A percentile compares a stretch with the other conserved stretches of the same genome.
phyloP scores from a whole-genome alignment of 768 basidiomycete genomes.

The Mycena latifolia region DNA sequence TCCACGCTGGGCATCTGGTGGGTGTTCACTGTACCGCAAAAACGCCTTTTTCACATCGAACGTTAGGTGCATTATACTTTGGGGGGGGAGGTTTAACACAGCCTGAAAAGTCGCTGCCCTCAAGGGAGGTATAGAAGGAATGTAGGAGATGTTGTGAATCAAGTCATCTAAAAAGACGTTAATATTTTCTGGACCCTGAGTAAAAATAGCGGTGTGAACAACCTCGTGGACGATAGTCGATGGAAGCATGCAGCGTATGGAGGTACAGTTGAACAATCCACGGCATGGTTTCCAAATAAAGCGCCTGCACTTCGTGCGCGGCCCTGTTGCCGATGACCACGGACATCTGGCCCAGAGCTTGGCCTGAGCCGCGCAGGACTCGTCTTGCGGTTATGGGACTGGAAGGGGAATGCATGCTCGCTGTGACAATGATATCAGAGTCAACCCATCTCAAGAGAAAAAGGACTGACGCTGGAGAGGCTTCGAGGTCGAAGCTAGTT shows the following conservation, averaged over 20 bases:
- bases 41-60: slow-evolving; percentile 88
- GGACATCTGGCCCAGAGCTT: slow-evolving; percentile 75
- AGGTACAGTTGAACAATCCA: slow-evolving; percentile 92
- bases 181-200: too few relatives aligned
- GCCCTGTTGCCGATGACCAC: slow-evolving; percentile 74
- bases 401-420: neutral
- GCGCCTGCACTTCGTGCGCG: slow-evolving; percentile 54
- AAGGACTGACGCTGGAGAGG: neutral
- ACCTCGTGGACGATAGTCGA: slow-evolving; percentile 63
- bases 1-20: slow-evolving; percentile 93
- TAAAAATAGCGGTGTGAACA: too few relatives aligned
- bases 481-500: neutral
- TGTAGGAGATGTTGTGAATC: slow-evolving; percentile 74
- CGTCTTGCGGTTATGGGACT: slow-evolving; percentile 61
- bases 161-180: slow-evolving; percentile 62
- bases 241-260: slow-evolving; percentile 72
- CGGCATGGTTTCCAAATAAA: slow-evolving; percentile 93
- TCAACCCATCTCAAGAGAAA: neutral
- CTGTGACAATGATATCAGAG: neutral
- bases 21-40: slow-evolving; percentile 94
- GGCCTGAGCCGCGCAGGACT: slow-evolving; percentile 77
- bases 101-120: slow-evolving; percentile 83
- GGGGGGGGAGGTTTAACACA: slow-evolving; percentile 76
- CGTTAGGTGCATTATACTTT: slow-evolving; percentile 69
- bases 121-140: slow-evolving; percentile 70